These are phyloP conservation scores for Ophiostoma montium DNA, from an alignment of 2,329 filamentous ascomycete genomes.

Conservation along the genomic window DNA sequence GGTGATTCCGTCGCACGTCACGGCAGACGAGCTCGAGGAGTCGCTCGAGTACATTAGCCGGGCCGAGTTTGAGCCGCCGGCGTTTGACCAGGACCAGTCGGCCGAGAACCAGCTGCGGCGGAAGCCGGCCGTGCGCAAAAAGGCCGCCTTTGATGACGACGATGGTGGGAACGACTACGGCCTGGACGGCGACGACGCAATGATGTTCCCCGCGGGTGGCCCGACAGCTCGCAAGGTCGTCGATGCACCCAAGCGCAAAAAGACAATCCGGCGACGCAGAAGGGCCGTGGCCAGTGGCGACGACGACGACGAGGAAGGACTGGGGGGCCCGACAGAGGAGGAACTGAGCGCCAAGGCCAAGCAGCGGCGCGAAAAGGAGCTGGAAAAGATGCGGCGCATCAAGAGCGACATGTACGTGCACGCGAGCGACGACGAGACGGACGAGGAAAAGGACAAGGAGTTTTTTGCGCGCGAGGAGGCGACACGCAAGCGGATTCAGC, in stretches of 20 bases:
- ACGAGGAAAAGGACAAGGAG: slow-evolving; percentile 52
- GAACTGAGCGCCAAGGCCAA: slow-evolving; percentile 51
- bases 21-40: slow-evolving; percentile 52
- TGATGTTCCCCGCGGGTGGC: slow-evolving; percentile 55
- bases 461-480: slow-evolving; percentile 68
- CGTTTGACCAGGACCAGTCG: slow-evolving; percentile 58
- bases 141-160: slow-evolving; percentile 16
- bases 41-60: slow-evolving; percentile 59
- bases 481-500: slow-evolving; percentile 39
- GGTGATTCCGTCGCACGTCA: slow-evolving; percentile 56
- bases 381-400: slow-evolving; percentile 64
- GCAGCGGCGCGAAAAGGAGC: slow-evolving; percentile 50
- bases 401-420: slow-evolving; percentile 76
- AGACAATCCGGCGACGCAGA: slow-evolving; percentile 36
- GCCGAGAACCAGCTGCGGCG: slow-evolving; percentile 70
- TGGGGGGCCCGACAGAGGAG: slow-evolving; percentile 33
- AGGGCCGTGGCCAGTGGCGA: slow-evolving; percentile 28
- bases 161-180: slow-evolving; percentile 30
- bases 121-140: slow-evolving; percentile 40
- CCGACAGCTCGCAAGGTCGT: slow-evolving; percentile 42
- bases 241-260: slow-evolving; percentile 35
- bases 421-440: slow-evolving; percentile 78
- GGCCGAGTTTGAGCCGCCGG: slow-evolving; percentile 63
- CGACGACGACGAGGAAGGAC: slow-evolving; percentile 23
- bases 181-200: slow-evolving; percentile 33